These are phyloP conservation scores for Lophiotrema nucula DNA, from an alignment of 495 filamentous ascomycete genomes.

Conservation along the genomic window DNA sequence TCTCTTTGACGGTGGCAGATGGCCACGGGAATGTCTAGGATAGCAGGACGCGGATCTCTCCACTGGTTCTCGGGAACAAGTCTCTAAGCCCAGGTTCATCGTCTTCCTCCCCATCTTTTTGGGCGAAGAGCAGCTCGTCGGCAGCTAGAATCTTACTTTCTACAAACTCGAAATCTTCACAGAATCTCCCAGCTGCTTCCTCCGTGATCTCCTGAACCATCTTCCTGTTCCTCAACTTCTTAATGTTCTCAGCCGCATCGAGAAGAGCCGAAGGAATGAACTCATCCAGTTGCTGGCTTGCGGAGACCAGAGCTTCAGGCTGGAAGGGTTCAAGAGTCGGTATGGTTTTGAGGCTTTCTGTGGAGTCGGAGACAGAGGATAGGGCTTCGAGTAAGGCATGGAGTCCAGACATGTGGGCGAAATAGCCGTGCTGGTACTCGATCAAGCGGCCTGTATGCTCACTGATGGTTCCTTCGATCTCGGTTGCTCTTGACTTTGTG, in stretches of 20 bases:
- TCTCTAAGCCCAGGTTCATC: conserved; percentile 56
- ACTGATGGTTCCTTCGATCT: conserved; percentile 49
- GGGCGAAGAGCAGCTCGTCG: conserved; percentile 49
- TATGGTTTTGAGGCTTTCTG: conserved; percentile 51
- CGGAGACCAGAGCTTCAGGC: conserved; percentile 58
- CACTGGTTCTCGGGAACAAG: conserved; percentile 78
- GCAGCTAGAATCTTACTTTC: conserved; percentile 66
- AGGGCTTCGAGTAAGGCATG: conserved; percentile 66
- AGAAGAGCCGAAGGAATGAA: conserved; percentile 91
- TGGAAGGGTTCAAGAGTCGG: conserved; percentile 60
- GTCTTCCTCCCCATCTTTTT: conserved; percentile 38
- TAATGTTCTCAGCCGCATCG: conserved; percentile 81
- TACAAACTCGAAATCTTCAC: conserved; percentile 84
- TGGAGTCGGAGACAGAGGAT: conserved; percentile 44
- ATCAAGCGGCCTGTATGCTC: conserved; percentile 48
- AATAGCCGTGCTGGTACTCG: conserved; percentile 63
- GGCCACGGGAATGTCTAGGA: conserved; percentile 43
- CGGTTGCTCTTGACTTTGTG: conserved; percentile 45
- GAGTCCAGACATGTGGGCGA: conserved; percentile 72
- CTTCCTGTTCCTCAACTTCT: conserved; percentile 64
- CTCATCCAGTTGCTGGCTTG: conserved; percentile 78
- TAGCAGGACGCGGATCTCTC: conserved; percentile 79
- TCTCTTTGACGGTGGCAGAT: too few relatives aligned
- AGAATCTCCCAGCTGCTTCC: conserved; percentile 82
- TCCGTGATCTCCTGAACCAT: conserved; percentile 75